phyloP scores from a whole-genome alignment of 1,139 yeast genomes.

The Taphrina confusa region DNA sequence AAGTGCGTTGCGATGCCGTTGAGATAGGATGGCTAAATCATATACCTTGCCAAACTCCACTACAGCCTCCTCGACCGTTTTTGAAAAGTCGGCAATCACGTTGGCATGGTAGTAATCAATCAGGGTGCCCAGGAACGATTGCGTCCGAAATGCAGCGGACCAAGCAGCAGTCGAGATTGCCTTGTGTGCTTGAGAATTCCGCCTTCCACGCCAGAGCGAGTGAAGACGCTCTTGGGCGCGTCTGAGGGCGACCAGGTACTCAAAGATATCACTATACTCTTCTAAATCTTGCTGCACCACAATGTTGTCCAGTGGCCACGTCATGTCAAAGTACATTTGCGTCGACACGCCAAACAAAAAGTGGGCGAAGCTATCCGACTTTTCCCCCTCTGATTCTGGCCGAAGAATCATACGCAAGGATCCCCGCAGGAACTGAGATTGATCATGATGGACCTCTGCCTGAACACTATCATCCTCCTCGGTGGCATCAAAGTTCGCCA shows the following conservation, averaged over 20 bases:
- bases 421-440: background rate
- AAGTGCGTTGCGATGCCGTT: background rate
- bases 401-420: background rate
- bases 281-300: background rate
- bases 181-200: background rate
- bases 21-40: background rate
- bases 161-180: background rate
- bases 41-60: background rate
- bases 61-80: background rate
- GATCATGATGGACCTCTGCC: background rate
- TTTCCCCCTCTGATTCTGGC: background rate
- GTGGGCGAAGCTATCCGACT: background rate
- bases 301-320: constrained; percentile 2
- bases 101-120: constrained; percentile 7
- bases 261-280: background rate
- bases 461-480: background rate
- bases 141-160: constrained; percentile 4
- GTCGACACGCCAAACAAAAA: background rate
- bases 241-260: constrained; percentile 1
- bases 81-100: constrained; percentile 1
- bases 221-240: constrained; percentile 5
- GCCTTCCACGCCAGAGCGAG: constrained; percentile 6
- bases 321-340: background rate
- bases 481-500: background rate
- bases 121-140: constrained; percentile 4